Conservation (phyloP, 2,329 filamentous ascomycete species). For the Botrytis squamosa region DNA sequence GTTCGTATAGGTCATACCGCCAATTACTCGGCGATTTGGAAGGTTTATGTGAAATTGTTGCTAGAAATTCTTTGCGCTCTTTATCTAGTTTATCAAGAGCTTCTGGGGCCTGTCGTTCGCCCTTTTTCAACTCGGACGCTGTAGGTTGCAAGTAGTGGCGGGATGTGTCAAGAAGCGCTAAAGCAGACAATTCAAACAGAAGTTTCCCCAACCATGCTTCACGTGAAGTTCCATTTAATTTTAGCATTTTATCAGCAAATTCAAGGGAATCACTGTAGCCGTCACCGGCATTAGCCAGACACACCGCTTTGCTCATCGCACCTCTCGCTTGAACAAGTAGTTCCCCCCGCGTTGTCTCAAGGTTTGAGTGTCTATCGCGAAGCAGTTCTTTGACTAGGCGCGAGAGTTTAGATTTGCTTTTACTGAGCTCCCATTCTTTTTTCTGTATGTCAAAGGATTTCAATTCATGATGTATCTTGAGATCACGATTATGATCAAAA, state of each 20-base stretch:
- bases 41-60: neutral
- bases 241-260: neutral
- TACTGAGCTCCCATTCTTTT: neutral
- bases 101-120: neutral
- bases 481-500: neutral
- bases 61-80: neutral
- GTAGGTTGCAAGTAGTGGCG: neutral
- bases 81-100: neutral
- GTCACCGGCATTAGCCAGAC: neutral
- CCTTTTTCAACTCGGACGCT: neutral
- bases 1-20: neutral
- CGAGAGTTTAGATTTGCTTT: neutral
- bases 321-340: neutral
- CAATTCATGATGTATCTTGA: neutral
- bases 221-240: neutral
- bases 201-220: neutral
- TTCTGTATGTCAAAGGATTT: rapidly evolving
- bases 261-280: neutral
- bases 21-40: no score
- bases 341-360: neutral
- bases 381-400: neutral
- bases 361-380: no score
- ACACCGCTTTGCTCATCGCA: neutral
- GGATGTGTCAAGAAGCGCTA: neutral
- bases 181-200: neutral